A percentile compares a stretch with the other conserved stretches of the same genome.
phyloP scores from a whole-genome alignment of 2,329 filamentous ascomycete species.

The Clonostachys rhizophaga region DNA sequence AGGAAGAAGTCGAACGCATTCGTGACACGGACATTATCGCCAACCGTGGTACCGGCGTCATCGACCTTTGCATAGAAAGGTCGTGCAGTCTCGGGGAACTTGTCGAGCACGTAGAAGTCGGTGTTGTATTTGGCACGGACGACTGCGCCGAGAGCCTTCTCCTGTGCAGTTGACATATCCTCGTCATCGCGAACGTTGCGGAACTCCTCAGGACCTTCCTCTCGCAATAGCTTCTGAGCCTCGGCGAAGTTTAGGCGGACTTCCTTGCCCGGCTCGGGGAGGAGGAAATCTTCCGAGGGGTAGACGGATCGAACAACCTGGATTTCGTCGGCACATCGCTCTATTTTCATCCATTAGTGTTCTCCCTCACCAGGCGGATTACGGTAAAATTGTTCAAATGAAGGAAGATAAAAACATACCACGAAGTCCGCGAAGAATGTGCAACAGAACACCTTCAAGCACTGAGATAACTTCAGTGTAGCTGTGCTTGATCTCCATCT shows the following conservation, averaged over 20 bases:
- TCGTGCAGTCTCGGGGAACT: constrained; percentile 84
- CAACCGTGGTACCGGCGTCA: constrained; percentile 52
- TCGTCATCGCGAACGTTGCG: constrained; percentile 69
- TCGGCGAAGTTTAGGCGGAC: constrained; percentile 75
- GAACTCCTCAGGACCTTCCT: constrained; percentile 65
- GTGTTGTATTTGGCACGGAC: constrained; percentile 86
- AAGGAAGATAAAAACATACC: constrained; percentile 9
- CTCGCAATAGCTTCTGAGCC: constrained; percentile 71
- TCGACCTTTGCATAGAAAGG: constrained; percentile 93
- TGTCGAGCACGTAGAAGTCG: constrained; percentile 96
- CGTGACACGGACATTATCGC: constrained; percentile 35
- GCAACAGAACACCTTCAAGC: constrained; percentile 69
- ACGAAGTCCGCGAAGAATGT: constrained; percentile 74
- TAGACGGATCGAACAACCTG: constrained; percentile 69
- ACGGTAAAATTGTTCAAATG: not conserved
- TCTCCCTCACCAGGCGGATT: no score
- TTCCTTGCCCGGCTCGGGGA: constrained; percentile 70
- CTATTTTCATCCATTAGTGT: constrained; percentile 13
- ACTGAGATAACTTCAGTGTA: constrained; percentile 72
- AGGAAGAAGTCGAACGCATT: constrained; percentile 82
- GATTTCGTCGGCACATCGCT: constrained; percentile 66
- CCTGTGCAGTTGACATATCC: constrained; percentile 75
- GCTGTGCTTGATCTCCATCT: constrained; percentile 80
- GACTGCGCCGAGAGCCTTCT: constrained; percentile 83
- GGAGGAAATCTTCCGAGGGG: constrained; percentile 71